These are phyloP conservation scores for Echeveria elegans DNA, from an alignment of 164 flowering plant genomes.

Conservation along the genomic window DNA sequence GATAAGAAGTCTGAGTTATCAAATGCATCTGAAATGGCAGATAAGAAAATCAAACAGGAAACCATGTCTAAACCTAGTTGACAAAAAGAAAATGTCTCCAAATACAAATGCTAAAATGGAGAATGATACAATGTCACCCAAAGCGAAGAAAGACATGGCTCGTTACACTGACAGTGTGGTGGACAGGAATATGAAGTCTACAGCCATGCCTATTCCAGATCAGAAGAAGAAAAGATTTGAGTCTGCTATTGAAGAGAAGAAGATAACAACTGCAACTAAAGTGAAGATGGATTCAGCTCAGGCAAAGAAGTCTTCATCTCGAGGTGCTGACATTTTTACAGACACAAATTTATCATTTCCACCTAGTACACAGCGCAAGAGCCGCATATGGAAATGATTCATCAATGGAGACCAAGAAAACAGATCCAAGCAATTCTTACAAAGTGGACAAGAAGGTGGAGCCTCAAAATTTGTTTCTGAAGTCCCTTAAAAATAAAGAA, in stretches of 20 bases:
- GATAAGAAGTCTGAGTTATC: constrained; percentile 6
- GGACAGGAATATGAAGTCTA: background rate
- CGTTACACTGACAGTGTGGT: background rate
- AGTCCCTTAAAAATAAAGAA: background rate
- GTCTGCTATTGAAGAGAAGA: background rate
- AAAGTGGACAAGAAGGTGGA: constrained; percentile 23
- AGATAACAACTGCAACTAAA: background rate
- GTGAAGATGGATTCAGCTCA: background rate
- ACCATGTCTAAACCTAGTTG: background rate
- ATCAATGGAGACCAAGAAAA: constrained; percentile 6
- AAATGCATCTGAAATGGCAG: background rate
- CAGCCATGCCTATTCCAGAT: background rate
- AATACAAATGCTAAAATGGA: constrained; percentile 27
- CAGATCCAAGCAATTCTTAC: constrained; percentile 18
- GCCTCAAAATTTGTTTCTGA: background rate
- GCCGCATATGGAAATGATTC: background rate
- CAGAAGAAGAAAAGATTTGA: background rate
- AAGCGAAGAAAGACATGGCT: constrained; percentile 20
- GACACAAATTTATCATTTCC: background rate
- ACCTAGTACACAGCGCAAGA: background rate
- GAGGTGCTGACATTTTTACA: background rate
- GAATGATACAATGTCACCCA: constrained; percentile 9
- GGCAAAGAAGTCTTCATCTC: background rate
- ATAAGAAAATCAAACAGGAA: constrained; percentile 1
- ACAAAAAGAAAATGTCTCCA: constrained; percentile 14